A percentile compares a stretch with the other conserved stretches of the same genome.
These are phyloP conservation scores for Fraxinus americana DNA, from an alignment of 257 asterid species.

Conservation along the genomic window DNA sequence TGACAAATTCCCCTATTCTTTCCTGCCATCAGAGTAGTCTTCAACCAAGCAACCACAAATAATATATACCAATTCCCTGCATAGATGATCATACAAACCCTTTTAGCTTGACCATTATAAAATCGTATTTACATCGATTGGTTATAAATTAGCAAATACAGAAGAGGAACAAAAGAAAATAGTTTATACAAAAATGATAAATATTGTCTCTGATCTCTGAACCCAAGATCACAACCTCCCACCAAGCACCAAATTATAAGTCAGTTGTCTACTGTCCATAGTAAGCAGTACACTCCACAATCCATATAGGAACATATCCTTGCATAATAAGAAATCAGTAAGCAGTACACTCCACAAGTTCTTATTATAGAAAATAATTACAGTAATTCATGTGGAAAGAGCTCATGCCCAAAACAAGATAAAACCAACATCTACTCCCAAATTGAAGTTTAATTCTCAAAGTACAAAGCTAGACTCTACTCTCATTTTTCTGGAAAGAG, in stretches of 20 bases:
- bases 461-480: neutral
- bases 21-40: no score
- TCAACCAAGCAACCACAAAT: no score
- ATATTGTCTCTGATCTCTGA: slow-evolving; percentile 66
- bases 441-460: neutral
- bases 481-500: neutral
- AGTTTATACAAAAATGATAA: no score
- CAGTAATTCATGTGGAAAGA: neutral
- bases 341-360: neutral
- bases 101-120: no score
- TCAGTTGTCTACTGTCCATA: neutral
- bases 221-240: slow-evolving; percentile 82
- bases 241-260: slow-evolving; percentile 15
- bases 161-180: no score
- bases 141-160: no score
- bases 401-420: neutral
- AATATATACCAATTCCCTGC: no score
- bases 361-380: neutral
- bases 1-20: no score
- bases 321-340: slow-evolving; percentile 1
- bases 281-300: neutral
- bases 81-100: no score
- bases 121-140: no score
- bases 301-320: neutral
- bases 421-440: neutral